Evolutionary conservation across 176 grass and related monocot genomes (phyloP).

Genomic region (Olyra latifolia): DNA sequence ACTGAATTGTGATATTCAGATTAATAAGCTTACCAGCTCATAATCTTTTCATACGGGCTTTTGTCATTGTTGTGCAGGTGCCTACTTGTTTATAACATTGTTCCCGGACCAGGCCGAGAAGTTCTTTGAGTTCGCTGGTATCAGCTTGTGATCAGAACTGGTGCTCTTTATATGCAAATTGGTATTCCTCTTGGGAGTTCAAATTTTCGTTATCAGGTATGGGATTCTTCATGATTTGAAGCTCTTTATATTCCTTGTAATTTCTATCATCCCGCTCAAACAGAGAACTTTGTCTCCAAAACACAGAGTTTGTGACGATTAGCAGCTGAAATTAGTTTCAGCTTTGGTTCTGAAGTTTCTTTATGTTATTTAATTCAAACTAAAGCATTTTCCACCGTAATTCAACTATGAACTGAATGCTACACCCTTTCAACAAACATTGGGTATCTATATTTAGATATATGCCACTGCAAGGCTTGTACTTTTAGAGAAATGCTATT

Average conservation of each 20-base stretch:
- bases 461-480: too few relatives aligned
- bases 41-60: background rate
- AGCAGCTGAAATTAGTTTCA: too few relatives aligned
- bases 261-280: background rate
- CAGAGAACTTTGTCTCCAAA: background rate
- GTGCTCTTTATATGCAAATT: background rate
- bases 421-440: background rate
- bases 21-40: background rate
- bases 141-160: constrained; percentile 44
- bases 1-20: background rate
- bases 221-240: background rate
- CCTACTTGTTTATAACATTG: constrained; percentile 80
- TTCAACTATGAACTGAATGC: background rate
- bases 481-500: too few relatives aligned
- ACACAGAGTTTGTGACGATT: background rate
- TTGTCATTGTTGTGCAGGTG: constrained; percentile 43
- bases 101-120: constrained; percentile 95
- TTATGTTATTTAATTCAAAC: background rate
- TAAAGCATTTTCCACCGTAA: background rate
- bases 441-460: too few relatives aligned
- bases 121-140: constrained; percentile 67
- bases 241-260: background rate
- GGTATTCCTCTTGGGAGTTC: constrained; percentile 1
- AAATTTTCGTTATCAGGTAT: constrained; percentile 21
- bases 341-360: background rate